phyloP scores from a whole-genome alignment of 306 rosid genomes.

The Hippophae gyantsensis region DNA sequence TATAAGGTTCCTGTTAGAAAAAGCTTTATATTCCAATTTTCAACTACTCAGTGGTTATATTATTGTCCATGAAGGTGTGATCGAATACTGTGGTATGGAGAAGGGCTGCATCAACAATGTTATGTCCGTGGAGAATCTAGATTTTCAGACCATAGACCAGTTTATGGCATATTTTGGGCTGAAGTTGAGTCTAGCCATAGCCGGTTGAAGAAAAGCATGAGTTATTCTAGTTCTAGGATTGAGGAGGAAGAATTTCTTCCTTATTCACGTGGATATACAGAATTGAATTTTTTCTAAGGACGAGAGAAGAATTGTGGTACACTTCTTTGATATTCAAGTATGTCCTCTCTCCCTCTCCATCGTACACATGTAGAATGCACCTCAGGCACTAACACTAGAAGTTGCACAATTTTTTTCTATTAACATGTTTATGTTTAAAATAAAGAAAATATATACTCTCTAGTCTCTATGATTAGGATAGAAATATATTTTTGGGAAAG shows the following conservation, averaged over 20 bases:
- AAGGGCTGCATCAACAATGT: conserved; percentile 87
- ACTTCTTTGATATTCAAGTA: conserved; percentile 36
- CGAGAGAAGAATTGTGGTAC: conserved; percentile 27
- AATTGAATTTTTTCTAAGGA: conserved; percentile 77
- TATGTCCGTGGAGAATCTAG: conserved; percentile 94
- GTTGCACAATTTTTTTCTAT: no score
- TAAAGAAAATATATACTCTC: no score
- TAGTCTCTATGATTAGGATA: no score
- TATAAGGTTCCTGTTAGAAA: background rate
- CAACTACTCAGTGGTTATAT: conserved; percentile 10
- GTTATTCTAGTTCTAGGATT: conserved; percentile 76
- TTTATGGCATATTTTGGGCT: conserved; percentile 86
- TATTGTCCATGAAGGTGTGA: conserved; percentile 62
- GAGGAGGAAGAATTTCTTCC: conserved; percentile 92
- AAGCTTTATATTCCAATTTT: background rate
- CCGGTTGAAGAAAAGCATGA: conserved; percentile 74
- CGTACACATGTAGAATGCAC: background rate
- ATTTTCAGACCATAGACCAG: conserved; percentile 96
- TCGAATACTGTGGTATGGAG: conserved; percentile 92
- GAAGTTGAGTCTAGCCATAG: conserved; percentile 86
- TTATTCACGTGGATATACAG: conserved; percentile 88
- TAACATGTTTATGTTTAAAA: no score
- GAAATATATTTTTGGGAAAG: no score
- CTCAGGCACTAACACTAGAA: no score
- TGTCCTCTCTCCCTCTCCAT: conserved; percentile 19